phyloP scores from a whole-genome alignment of 805 yeast genomes.

The Wickerhamomyces bovis region DNA sequence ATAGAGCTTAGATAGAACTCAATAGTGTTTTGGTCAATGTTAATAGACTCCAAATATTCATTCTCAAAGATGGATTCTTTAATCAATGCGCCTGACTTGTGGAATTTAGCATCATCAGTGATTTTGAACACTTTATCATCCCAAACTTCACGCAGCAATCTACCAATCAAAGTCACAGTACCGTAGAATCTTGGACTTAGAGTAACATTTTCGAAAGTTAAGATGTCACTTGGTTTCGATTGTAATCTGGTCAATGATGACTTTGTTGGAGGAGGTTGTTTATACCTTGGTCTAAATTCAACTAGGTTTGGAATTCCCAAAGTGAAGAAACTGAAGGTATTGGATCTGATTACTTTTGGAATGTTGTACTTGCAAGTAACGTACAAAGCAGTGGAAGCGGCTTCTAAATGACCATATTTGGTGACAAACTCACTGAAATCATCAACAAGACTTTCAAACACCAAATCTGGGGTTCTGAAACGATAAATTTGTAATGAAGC shows the following conservation, averaged over 20 bases:
- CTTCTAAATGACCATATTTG: constrained; percentile 82
- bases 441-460: constrained; percentile 64
- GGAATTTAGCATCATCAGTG: constrained; percentile 27
- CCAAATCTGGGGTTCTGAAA: constrained; percentile 73
- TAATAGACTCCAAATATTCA: constrained; percentile 31
- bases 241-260: constrained; percentile 17
- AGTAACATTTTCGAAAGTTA: constrained; percentile 66
- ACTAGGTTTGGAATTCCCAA: constrained; percentile 36
- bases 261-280: constrained; percentile 8
- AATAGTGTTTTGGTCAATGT: constrained; percentile 43
- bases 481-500: constrained; percentile 72
- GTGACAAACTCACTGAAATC: constrained; percentile 64
- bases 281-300: constrained; percentile 37
- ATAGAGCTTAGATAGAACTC: constrained; percentile 70
- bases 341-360: constrained; percentile 42
- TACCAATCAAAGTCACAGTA: constrained; percentile 66
- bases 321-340: constrained; percentile 37
- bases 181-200: constrained; percentile 92
- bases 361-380: constrained; percentile 72
- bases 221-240: constrained; percentile 8
- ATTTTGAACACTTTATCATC: constrained; percentile 53
- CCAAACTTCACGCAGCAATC: constrained; percentile 82
- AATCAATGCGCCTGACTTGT: constrained; percentile 26
- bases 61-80: constrained; percentile 32
- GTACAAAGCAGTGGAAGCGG: constrained; percentile 83